Percentiles rank a stretch among this genome's conserved stretches.
phyloP scores from a whole-genome alignment of 257 asterid species.

The Ocimum tenuiflorum region DNA sequence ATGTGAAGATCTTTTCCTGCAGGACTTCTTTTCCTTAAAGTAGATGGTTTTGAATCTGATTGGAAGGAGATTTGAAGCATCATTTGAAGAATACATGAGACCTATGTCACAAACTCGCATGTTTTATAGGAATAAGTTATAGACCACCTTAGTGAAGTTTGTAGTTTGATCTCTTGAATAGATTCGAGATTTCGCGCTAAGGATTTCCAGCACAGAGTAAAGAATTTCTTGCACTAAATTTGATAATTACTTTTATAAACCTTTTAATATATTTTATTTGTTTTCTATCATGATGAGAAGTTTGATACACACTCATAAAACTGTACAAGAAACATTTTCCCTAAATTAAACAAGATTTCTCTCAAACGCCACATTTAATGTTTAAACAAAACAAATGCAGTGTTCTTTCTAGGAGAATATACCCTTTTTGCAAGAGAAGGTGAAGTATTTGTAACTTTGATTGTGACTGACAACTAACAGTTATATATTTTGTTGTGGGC shows the following conservation, averaged over 20 bases:
- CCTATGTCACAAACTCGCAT: background rate
- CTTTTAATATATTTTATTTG: background rate
- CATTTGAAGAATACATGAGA: conserved; percentile 2
- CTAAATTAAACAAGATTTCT: background rate
- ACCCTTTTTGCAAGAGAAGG: background rate
- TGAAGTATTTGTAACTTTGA: conserved; percentile 8
- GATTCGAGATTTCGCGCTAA: background rate
- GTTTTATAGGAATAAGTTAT: background rate
- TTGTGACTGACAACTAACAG: conserved; percentile 1
- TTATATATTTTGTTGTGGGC: background rate
- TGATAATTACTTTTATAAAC: background rate
- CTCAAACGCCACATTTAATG: background rate
- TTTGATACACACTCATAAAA: background rate
- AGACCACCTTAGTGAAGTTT: background rate
- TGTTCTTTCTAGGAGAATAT: background rate
- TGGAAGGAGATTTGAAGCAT: background rate
- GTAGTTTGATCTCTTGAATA: background rate
- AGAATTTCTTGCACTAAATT: background rate
- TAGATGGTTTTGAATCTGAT: background rate
- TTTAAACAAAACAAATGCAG: background rate
- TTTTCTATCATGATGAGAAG: background rate
- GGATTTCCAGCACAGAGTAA: background rate
- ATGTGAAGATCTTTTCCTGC: background rate
- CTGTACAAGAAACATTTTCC: background rate
- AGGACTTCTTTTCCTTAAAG: background rate